Conservation (phyloP, 331 rosid genomes). For the Saraca asoca region DNA sequence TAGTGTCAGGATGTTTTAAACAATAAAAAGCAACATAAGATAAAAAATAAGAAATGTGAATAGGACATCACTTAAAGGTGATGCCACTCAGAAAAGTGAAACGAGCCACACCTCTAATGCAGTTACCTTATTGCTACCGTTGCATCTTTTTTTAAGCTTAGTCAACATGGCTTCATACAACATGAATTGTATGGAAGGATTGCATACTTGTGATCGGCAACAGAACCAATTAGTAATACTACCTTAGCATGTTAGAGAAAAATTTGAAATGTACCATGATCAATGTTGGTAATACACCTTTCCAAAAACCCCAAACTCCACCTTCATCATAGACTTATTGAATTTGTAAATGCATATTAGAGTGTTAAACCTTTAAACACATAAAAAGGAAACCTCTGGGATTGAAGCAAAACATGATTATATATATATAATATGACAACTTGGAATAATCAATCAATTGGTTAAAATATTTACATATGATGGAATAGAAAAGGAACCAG, state of each 20-base stretch:
- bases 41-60: constrained; percentile 1
- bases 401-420: neutral
- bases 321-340: constrained; percentile 79
- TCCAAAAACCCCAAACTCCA: constrained; percentile 88
- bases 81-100: constrained; percentile 5
- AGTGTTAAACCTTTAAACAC: constrained; percentile 3
- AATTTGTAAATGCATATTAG: constrained; percentile 33
- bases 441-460: no score
- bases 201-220: constrained; percentile 56
- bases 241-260: constrained; percentile 35
- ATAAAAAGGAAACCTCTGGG: constrained; percentile 3
- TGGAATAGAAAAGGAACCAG: no score
- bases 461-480: no score
- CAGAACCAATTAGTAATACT: constrained; percentile 44
- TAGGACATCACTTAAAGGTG: neutral
- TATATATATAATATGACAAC: no score
- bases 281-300: constrained; percentile 84
- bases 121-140: constrained; percentile 60
- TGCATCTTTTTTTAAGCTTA: no score
- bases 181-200: constrained; percentile 82
- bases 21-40: constrained; percentile 13
- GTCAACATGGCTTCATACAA: constrained; percentile 83
- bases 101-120: constrained; percentile 73
- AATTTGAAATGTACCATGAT: constrained; percentile 75
- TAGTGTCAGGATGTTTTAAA: constrained; percentile 23